A percentile compares a stretch with the other conserved stretches of the same genome.
These are phyloP conservation scores for Choanephora cucurbitarum DNA, from an alignment of 371 early-diverging fungal genomes.

Conservation along the genomic window DNA sequence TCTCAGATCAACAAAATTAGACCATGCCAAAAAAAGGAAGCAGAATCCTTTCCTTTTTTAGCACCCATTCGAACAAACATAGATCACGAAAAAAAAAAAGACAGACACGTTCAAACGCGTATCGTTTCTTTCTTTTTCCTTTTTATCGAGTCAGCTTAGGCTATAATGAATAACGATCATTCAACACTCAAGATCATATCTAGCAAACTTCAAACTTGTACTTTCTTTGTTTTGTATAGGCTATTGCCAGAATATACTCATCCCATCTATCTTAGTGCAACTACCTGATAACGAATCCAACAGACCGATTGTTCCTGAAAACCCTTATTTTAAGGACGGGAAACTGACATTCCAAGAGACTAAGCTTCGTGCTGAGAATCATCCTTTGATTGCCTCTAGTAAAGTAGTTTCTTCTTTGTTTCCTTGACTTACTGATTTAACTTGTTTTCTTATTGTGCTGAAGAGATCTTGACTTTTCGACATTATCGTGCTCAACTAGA, in stretches of 20 bases:
- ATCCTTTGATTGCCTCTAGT: slow-evolving; percentile 27
- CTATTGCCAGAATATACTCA: no score
- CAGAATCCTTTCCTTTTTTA: no score
- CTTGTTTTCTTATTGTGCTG: background rate
- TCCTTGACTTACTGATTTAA: no score
- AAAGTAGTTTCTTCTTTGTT: background rate
- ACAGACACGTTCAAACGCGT: no score
- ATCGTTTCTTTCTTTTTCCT: no score
- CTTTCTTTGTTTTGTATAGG: no score
- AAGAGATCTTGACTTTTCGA: slow-evolving; percentile 41
- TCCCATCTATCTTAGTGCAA: slow-evolving; percentile 1
- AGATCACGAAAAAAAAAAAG: no score
- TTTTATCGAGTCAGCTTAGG: no score
- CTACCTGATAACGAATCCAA: background rate
- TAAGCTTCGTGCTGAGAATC: slow-evolving; percentile 40
- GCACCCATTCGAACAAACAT: no score
- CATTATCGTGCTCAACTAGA: slow-evolving; percentile 25
- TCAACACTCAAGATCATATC: slow-evolving; percentile 6
- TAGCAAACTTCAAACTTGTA: slow-evolving; percentile 13
- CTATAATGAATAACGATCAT: no score
- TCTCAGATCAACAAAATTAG: no score
- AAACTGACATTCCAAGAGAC: slow-evolving; percentile 36
- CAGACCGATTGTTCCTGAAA: slow-evolving; percentile 14
- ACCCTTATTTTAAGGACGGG: slow-evolving; percentile 39
- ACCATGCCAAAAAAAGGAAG: no score